These are phyloP conservation scores for Apiotrichum porosum DNA, from an alignment of 1,284 basidiomycete genomes.

Conservation along the genomic window DNA sequence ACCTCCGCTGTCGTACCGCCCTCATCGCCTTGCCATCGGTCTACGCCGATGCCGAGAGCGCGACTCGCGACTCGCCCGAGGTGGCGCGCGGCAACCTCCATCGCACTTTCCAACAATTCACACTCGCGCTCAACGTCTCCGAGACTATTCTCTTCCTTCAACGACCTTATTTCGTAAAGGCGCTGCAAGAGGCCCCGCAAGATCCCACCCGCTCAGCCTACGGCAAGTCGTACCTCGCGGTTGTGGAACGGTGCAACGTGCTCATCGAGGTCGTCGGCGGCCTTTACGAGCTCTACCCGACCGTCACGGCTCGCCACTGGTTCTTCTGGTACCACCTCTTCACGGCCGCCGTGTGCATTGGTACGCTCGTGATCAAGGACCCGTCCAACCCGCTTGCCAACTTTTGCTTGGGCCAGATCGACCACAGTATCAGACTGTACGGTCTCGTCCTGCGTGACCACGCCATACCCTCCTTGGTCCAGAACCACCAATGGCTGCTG, in stretches of 20 bases:
- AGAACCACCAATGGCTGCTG: slow-evolving; percentile 30
- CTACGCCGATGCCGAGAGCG: slow-evolving; percentile 22
- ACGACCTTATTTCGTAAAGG: slow-evolving; percentile 32
- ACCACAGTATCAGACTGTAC: slow-evolving; percentile 25
- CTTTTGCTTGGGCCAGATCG: slow-evolving; percentile 18
- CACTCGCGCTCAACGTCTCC: slow-evolving; percentile 27
- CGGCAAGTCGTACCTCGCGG: slow-evolving; percentile 26
- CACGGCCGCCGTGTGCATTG: slow-evolving; percentile 33
- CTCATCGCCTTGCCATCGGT: slow-evolving; percentile 22
- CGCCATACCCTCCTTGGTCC: slow-evolving; percentile 16
- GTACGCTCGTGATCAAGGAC: slow-evolving; percentile 22
- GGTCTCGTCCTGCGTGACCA: slow-evolving; percentile 16
- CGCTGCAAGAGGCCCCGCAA: slow-evolving; percentile 20
- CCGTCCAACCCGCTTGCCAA: slow-evolving; percentile 17
- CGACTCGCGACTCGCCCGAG: slow-evolving; percentile 22
- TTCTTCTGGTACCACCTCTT: slow-evolving; percentile 30
- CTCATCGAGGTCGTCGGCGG: slow-evolving; percentile 26
- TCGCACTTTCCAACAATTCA: slow-evolving; percentile 31
- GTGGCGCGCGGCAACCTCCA: slow-evolving; percentile 19
- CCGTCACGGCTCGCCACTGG: slow-evolving; percentile 11
- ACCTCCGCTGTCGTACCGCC: slow-evolving; percentile 27
- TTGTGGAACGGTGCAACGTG: slow-evolving; percentile 34
- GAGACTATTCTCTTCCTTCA: slow-evolving; percentile 31
- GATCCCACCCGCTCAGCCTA: slow-evolving; percentile 24
- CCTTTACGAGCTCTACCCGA: slow-evolving; percentile 26